phyloP scores from a whole-genome alignment of 305 asterid species.

The Solanum aculeatissimum region DNA sequence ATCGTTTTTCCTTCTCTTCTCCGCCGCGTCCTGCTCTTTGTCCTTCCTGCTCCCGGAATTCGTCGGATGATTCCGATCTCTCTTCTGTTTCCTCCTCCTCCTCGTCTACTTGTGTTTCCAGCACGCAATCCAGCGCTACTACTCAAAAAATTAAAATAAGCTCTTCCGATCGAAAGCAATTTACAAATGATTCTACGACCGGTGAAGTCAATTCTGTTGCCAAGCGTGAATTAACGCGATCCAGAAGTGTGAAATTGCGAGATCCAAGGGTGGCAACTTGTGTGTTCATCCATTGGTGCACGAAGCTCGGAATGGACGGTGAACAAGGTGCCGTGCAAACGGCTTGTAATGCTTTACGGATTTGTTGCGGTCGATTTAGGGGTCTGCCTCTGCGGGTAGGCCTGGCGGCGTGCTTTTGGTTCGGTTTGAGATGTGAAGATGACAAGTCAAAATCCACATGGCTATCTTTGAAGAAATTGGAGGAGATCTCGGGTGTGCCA shows the following conservation, averaged over 20 bases:
- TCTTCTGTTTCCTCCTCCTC: slow-evolving; percentile 11
- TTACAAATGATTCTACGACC: not conserved
- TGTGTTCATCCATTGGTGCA: slow-evolving; percentile 35
- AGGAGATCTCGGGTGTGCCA: slow-evolving; percentile 51
- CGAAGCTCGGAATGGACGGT: slow-evolving; percentile 19
- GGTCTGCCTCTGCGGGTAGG: slow-evolving; percentile 35
- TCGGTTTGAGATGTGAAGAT: slow-evolving; percentile 20
- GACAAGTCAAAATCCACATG: slow-evolving; percentile 1
- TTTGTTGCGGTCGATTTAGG: slow-evolving; percentile 19
- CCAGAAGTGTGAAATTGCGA: not conserved
- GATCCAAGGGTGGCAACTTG: slow-evolving; percentile 16
- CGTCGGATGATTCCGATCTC: not conserved
- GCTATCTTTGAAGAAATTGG: slow-evolving; percentile 25
- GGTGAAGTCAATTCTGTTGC: not conserved
- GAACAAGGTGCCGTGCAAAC: slow-evolving; percentile 6
- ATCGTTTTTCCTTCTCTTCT: slow-evolving; percentile 1
- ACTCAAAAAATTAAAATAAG: not conserved
- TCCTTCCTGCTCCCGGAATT: slow-evolving; percentile 8
- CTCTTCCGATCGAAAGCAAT: not conserved
- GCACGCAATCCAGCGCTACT: slow-evolving; percentile 13
- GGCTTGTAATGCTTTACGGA: slow-evolving; percentile 19
- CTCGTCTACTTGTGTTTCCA: slow-evolving; percentile 30
- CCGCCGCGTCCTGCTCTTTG: slow-evolving; percentile 4
- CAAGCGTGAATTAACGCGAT: not conserved
- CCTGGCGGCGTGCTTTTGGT: slow-evolving; percentile 53